Percentiles rank a stretch among this genome's conserved stretches.
Evolutionary conservation across 2,329 filamentous ascomycete species (phyloP).

Genomic region (Stachybotrys chartarum): DNA sequence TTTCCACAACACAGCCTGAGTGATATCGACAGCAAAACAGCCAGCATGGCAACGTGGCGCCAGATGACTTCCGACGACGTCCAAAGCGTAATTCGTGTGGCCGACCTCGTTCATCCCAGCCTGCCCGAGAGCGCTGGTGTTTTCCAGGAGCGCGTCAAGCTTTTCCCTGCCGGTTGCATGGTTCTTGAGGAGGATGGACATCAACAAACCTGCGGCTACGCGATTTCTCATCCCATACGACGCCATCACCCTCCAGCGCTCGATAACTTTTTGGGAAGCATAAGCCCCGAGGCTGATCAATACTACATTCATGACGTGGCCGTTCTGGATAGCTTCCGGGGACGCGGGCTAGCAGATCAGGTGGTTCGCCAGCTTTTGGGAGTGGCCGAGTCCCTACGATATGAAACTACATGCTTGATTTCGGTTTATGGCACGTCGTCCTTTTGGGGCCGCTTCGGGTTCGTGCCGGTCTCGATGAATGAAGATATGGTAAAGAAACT

Average conservation of each 20-base stretch:
- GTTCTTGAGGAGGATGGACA: conserved; percentile 14
- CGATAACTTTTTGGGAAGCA: conserved; percentile 18
- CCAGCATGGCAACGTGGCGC: conserved; percentile 19
- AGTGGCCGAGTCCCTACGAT: conserved; percentile 12
- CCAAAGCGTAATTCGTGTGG: conserved; percentile 14
- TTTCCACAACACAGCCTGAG: no score
- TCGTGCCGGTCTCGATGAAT: conserved; percentile 13
- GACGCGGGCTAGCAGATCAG: conserved; percentile 15
- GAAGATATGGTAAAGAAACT: conserved; percentile 19
- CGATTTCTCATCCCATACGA: conserved; percentile 28
- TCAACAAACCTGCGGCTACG: conserved; percentile 19
- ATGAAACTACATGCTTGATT: conserved; percentile 19
- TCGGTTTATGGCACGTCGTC: conserved; percentile 25
- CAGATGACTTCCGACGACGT: conserved; percentile 16
- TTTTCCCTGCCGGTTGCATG: conserved; percentile 27
- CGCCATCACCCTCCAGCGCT: conserved; percentile 20
- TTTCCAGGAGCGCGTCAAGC: conserved; percentile 22
- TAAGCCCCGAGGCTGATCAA: conserved; percentile 20
- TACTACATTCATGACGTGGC: conserved; percentile 31
- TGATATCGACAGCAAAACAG: neutral
- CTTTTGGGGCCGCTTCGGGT: conserved; percentile 27
- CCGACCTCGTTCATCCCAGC: conserved; percentile 17
- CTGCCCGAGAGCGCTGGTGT: conserved; percentile 22
- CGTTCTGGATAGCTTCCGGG: conserved; percentile 18
- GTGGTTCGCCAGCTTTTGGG: conserved; percentile 15